A percentile compares a stretch with the other conserved stretches of the same genome.
These are phyloP conservation scores for Amauroascus niger DNA, from an alignment of 2,329 filamentous ascomycete genomes.

Conservation along the genomic window DNA sequence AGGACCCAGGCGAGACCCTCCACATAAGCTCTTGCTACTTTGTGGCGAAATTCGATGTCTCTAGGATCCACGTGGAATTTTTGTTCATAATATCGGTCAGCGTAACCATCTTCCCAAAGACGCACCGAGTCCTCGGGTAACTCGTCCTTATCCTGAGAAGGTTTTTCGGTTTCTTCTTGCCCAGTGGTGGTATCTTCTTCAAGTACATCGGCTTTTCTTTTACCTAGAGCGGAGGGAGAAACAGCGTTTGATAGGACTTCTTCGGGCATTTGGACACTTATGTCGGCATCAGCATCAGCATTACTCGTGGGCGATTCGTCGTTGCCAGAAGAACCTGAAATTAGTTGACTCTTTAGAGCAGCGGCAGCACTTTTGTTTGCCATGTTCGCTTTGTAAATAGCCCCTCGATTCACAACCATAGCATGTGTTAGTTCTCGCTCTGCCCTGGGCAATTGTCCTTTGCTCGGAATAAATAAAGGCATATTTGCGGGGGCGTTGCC, in stretches of 20 bases:
- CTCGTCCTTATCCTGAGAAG: slow-evolving; percentile 49
- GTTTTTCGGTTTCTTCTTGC: slow-evolving; percentile 51
- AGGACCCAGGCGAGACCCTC: slow-evolving; percentile 94
- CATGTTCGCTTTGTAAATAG: slow-evolving; percentile 57
- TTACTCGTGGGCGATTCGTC: slow-evolving; percentile 11
- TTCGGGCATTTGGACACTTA: slow-evolving; percentile 22
- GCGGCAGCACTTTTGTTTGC: slow-evolving; percentile 94
- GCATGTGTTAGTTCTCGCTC: slow-evolving; percentile 66
- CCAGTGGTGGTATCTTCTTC: slow-evolving; percentile 45
- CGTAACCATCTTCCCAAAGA: slow-evolving; percentile 92
- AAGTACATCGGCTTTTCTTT: slow-evolving; percentile 60
- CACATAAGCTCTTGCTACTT: slow-evolving; percentile 83
- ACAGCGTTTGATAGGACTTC: slow-evolving; percentile 16
- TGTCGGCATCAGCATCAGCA: slow-evolving; percentile 22
- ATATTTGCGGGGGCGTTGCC: slow-evolving; percentile 36
- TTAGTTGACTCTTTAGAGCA: slow-evolving; percentile 69
- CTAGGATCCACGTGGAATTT: slow-evolving; percentile 80
- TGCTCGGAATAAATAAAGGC: slow-evolving; percentile 49
- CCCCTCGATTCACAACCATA: slow-evolving; percentile 68
- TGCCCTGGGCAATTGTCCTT: slow-evolving; percentile 46
- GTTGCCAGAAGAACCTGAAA: slow-evolving; percentile 34
- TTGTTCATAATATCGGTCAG: slow-evolving; percentile 91
- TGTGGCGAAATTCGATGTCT: slow-evolving; percentile 75
- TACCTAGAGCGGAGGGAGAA: slow-evolving; percentile 30
- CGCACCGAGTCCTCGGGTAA: slow-evolving; percentile 69